A percentile compares a stretch with the other conserved stretches of the same genome.
These are phyloP conservation scores for Silene noctiflora DNA, from an alignment of 179 eudicot species.

Conservation along the genomic window DNA sequence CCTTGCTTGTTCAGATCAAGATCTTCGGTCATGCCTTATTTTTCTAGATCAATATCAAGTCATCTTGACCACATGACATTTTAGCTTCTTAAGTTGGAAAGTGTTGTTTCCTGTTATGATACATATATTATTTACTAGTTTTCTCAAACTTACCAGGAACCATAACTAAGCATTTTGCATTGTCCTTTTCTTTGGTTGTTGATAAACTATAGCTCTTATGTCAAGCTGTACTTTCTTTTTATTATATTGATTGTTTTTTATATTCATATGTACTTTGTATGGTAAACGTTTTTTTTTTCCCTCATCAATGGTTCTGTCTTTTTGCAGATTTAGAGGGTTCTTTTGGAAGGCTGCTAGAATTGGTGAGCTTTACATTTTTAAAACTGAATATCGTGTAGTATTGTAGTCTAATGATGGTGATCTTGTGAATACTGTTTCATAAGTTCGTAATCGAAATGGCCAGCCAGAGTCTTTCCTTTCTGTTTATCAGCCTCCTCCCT, in stretches of 20 bases:
- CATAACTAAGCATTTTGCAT: neutral
- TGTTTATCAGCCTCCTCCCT: too few relatives aligned
- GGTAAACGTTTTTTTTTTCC: neutral
- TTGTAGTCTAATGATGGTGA: neutral
- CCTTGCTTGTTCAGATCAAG: neutral
- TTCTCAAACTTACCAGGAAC: neutral
- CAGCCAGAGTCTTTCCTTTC: too few relatives aligned
- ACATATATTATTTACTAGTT: neutral
- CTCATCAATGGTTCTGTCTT: constrained; percentile 14
- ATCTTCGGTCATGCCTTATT: neutral
- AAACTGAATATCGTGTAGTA: neutral
- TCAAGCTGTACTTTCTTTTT: neutral
- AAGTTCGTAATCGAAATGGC: too few relatives aligned
- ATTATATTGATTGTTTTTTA: neutral
- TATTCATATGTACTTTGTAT: neutral
- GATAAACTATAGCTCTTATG: neutral
- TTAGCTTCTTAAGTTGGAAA: neutral
- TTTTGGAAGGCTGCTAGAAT: constrained; percentile 75
- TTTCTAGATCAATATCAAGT: neutral
- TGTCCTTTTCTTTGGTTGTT: neutral
- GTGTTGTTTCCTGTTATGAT: neutral
- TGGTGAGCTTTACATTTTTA: constrained; percentile 30
- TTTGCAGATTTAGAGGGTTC: constrained; percentile 66
- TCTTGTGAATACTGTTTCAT: too few relatives aligned
- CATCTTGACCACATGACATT: neutral